Percentiles rank a stretch among this genome's conserved stretches.
phyloP scores from a whole-genome alignment of 2,329 filamentous ascomycete species.

The Nemania sp. region DNA sequence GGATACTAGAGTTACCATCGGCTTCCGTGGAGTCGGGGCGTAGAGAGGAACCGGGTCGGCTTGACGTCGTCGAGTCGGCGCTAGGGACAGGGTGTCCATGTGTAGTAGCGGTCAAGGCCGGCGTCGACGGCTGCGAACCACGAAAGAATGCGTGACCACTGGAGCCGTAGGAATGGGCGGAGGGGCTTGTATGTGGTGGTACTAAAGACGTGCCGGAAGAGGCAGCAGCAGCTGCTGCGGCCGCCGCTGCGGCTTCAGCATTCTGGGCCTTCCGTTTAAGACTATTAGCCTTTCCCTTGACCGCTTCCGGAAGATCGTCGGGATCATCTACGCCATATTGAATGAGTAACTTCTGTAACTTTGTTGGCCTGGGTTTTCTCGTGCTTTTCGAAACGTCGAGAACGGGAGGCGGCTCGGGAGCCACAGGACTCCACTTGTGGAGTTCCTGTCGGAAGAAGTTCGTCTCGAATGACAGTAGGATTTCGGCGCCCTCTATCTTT shows the following conservation, averaged over 20 bases:
- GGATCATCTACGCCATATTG: slow-evolving; percentile 88
- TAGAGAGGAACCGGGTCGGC: slow-evolving; percentile 40
- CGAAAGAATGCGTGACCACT: slow-evolving; percentile 43
- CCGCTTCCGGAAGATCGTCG: slow-evolving; percentile 83
- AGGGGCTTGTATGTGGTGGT: slow-evolving; percentile 43
- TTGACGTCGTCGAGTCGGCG: slow-evolving; percentile 43
- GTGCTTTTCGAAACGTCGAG: slow-evolving; percentile 88
- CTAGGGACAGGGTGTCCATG: slow-evolving; percentile 43
- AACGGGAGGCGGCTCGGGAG: slow-evolving; percentile 81
- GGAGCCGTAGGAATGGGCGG: slow-evolving; percentile 40
- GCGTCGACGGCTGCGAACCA: slow-evolving; percentile 45
- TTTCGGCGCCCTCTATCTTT: slow-evolving; percentile 96
- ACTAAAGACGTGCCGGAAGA: slow-evolving; percentile 27
- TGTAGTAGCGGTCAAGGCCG: slow-evolving; percentile 41
- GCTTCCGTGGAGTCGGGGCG: slow-evolving; percentile 48
- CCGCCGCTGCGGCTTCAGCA: slow-evolving; percentile 54
- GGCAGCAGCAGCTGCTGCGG: slow-evolving; percentile 31
- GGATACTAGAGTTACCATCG: slow-evolving; percentile 43
- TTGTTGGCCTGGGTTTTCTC: slow-evolving; percentile 92
- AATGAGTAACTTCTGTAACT: slow-evolving; percentile 91
- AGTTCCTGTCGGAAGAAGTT: slow-evolving; percentile 96
- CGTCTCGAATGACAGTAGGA: slow-evolving; percentile 89
- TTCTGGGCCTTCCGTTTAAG: slow-evolving; percentile 72
- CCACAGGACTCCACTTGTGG: slow-evolving; percentile 92
- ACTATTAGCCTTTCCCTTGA: slow-evolving; percentile 77